phyloP scores from a whole-genome alignment of 768 basidiomycete species.

The Tylopilus subfusipes region DNA sequence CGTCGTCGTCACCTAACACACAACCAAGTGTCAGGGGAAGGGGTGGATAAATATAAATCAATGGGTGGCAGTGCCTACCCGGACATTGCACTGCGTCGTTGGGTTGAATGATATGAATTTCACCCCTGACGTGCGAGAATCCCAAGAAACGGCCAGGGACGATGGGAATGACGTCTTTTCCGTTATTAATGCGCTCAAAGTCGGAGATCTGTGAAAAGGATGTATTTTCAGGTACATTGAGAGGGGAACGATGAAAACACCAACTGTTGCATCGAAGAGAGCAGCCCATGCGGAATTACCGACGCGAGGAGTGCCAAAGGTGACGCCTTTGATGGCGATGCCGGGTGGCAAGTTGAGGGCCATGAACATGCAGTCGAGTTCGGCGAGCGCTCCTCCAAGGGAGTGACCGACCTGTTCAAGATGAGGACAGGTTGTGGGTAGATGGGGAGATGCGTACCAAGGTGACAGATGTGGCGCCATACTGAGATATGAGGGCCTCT shows the following conservation, averaged over 20 bases:
- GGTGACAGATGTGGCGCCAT: constrained; percentile 40
- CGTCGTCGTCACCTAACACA: constrained; percentile 49
- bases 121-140: constrained; percentile 40
- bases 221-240: background rate
- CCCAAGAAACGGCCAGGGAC: constrained; percentile 50
- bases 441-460: constrained; percentile 30
- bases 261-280: constrained; percentile 26
- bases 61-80: constrained; percentile 22
- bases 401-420: constrained; percentile 43
- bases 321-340: constrained; percentile 32
- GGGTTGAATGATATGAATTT: constrained; percentile 41
- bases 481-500: constrained; percentile 35
- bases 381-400: constrained; percentile 50
- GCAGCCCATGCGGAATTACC: constrained; percentile 29
- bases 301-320: constrained; percentile 31
- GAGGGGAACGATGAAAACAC: background rate
- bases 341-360: constrained; percentile 43
- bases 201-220: constrained; percentile 16
- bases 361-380: constrained; percentile 49
- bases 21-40: background rate
- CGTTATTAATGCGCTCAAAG: constrained; percentile 30
- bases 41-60: background rate
- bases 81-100: constrained; percentile 40
- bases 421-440: background rate
- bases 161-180: constrained; percentile 50